Percentiles rank a stretch among this genome's conserved stretches.
Evolutionary conservation across 805 yeast genomes (phyloP).

Genomic region (Candida silvatica): DNA sequence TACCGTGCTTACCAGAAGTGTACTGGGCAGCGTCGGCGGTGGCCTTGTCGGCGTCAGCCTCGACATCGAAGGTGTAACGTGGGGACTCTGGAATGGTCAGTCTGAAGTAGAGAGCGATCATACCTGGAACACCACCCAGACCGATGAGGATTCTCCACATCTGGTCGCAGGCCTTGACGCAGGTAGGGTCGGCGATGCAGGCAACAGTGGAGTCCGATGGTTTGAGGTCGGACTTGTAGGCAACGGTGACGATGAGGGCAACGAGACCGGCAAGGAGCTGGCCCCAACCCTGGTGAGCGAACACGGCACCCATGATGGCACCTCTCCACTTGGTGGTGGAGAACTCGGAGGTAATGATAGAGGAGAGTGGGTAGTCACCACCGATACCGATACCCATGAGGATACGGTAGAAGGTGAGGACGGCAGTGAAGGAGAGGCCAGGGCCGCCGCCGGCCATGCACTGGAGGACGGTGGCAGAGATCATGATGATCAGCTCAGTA

Average conservation of each 20-base stretch:
- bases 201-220: constrained; percentile 43
- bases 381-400: constrained; percentile 95
- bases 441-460: constrained; percentile 65
- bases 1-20: constrained; percentile 40
- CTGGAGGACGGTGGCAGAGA: constrained; percentile 70
- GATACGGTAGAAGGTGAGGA: constrained; percentile 71
- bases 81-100: constrained; percentile 94
- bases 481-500: constrained; percentile 76
- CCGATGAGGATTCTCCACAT: constrained; percentile 93
- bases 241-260: constrained; percentile 68
- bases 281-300: constrained; percentile 97
- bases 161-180: constrained; percentile 78
- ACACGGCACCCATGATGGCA: constrained; percentile 94
- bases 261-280: constrained; percentile 84
- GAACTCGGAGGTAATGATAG: constrained; percentile 89
- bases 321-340: constrained; percentile 97
- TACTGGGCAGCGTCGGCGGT: constrained; percentile 48
- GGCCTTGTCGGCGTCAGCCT: constrained; percentile 47
- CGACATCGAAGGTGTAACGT: constrained; percentile 77
- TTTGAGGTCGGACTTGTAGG: constrained; percentile 56
- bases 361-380: constrained; percentile 92
- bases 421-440: constrained; percentile 65
- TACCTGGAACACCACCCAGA: constrained; percentile 85
- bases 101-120: constrained; percentile 79
- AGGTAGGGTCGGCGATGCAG: constrained; percentile 45